A percentile compares a stretch with the other conserved stretches of the same genome.
phyloP scores from a whole-genome alignment of 495 filamentous ascomycete species.

The Aspergillus egyptiacus region DNA sequence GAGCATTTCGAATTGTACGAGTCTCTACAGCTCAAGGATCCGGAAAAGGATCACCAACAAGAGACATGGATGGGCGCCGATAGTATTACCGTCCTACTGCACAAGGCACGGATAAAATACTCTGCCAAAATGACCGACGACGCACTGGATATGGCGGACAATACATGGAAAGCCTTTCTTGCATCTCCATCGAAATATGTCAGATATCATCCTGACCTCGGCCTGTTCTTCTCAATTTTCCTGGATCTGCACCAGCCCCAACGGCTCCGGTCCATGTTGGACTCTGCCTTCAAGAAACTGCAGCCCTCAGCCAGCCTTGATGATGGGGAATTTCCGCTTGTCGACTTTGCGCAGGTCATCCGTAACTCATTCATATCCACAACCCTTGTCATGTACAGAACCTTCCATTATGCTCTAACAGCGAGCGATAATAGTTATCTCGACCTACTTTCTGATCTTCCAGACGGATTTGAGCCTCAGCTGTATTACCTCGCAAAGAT shows the following conservation, averaged over 20 bases:
- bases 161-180: neutral
- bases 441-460: neutral
- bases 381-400: neutral
- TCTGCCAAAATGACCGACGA: neutral
- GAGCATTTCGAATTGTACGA: neutral
- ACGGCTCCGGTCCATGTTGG: neutral
- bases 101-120: constrained; percentile 6
- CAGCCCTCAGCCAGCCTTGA: neutral
- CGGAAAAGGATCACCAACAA: too few species aligned
- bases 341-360: neutral
- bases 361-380: neutral
- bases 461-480: neutral
- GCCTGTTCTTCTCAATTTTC: neutral
- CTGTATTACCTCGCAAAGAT: neutral
- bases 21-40: neutral
- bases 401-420: neutral
- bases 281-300: neutral
- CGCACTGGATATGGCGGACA: constrained; percentile 4
- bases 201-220: neutral
- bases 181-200: neutral
- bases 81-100: neutral
- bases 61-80: too few species aligned
- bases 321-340: neutral
- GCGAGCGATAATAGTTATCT: neutral
- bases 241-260: neutral